These are phyloP conservation scores for Cladosporium halotolerans DNA, from an alignment of 2,329 filamentous ascomycete genomes.

Conservation along the genomic window DNA sequence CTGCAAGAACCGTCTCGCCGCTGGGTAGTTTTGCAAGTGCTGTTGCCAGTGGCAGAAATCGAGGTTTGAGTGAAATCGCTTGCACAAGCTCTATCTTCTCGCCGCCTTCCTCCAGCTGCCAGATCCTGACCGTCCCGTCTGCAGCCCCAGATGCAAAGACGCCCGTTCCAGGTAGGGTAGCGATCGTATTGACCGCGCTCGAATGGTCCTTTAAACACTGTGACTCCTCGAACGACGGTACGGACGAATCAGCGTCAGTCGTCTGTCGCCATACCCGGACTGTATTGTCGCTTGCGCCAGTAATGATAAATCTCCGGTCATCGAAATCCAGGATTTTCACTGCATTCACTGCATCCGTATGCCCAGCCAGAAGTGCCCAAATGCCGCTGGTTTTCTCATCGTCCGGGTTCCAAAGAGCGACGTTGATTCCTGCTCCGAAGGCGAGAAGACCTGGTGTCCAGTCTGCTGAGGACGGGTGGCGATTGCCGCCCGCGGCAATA, in stretches of 20 bases:
- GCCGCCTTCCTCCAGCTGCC: constrained; percentile 52
- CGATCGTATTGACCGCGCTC: constrained; percentile 65
- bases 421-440: constrained; percentile 81
- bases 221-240: constrained; percentile 34
- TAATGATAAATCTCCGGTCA: constrained; percentile 58
- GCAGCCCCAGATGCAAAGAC: constrained; percentile 56
- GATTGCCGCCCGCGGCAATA: constrained; percentile 78
- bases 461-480: constrained; percentile 82
- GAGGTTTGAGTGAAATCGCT: constrained; percentile 65
- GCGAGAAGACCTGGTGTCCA: constrained; percentile 73
- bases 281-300: constrained; percentile 73
- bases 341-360: constrained; percentile 73
- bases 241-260: constrained; percentile 8
- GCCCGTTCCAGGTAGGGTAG: constrained; percentile 38
- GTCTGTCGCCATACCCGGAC: constrained; percentile 54
- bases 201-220: constrained; percentile 59
- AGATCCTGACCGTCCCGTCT: constrained; percentile 58
- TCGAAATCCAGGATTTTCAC: constrained; percentile 65
- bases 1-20: constrained; percentile 55
- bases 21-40: constrained; percentile 57
- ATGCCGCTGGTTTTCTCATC: constrained; percentile 52
- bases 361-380: constrained; percentile 62
- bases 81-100: constrained; percentile 49
- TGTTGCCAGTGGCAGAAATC: constrained; percentile 74
- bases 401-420: constrained; percentile 79